Conservation (phyloP, 2,329 filamentous ascomycete genomes). For the Shiraia sp. region DNA sequence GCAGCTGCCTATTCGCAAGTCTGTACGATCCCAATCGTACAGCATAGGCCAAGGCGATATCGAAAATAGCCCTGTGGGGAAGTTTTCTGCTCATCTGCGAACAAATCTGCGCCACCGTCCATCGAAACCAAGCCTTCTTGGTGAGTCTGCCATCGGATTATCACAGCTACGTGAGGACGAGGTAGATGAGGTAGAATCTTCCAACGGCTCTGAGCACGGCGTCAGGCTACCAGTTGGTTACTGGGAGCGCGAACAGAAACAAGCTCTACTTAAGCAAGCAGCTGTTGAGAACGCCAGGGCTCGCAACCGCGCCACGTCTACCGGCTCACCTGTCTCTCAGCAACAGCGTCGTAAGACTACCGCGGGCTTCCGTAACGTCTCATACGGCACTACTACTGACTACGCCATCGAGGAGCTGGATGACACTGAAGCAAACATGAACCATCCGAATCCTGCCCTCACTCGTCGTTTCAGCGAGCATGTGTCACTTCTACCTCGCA, state of each 20-base stretch:
- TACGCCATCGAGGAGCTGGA: conserved; percentile 75
- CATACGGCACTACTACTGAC: conserved; percentile 64
- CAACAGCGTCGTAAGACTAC: conserved; percentile 35
- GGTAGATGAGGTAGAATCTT: conserved; percentile 68
- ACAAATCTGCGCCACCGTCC: conserved; percentile 72
- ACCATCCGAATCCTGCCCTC: conserved; percentile 39
- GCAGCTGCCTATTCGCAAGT: conserved; percentile 81
- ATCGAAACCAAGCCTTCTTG: conserved; percentile 76
- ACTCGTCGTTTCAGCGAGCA: conserved; percentile 45
- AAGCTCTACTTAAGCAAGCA: conserved; percentile 42
- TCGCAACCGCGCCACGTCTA: conserved; percentile 35
- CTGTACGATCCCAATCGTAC: conserved; percentile 93
- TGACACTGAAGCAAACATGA: conserved; percentile 60
- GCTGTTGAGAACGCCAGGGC: conserved; percentile 42
- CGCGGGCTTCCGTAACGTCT: conserved; percentile 60
- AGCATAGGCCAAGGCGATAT: conserved; percentile 86
- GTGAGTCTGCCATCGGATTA: conserved; percentile 52
- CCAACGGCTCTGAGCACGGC: conserved; percentile 60
- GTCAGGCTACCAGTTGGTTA: conserved; percentile 42
- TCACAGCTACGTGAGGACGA: conserved; percentile 44
- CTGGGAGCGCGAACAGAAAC: conserved; percentile 38
- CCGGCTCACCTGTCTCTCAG: conserved; percentile 31
- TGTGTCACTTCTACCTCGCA: conserved; percentile 24
- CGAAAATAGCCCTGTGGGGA: conserved; percentile 46
- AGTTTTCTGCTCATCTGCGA: conserved; percentile 56